Conservation (phyloP, 306 rosid genomes). For the Astragalus glycyphyllos region DNA sequence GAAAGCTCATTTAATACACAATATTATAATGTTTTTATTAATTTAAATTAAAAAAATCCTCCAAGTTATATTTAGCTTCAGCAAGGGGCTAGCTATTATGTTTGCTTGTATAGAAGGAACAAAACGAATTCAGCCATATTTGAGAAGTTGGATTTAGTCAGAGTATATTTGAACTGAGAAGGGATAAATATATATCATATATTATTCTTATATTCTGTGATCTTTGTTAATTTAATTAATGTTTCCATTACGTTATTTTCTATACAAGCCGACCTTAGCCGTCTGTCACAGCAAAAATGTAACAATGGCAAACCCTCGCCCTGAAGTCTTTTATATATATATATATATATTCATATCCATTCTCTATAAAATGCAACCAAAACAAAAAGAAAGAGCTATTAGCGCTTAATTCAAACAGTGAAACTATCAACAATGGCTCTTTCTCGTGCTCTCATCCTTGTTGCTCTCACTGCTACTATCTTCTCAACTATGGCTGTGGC, state of each 20-base stretch:
- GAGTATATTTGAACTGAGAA: not conserved
- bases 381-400: not conserved
- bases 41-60: no score
- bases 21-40: no score
- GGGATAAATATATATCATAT: not conserved
- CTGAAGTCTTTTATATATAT: not conserved
- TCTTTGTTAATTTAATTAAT: no score
- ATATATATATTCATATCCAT: not conserved
- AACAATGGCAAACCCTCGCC: not conserved
- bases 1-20: no score
- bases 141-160: not conserved
- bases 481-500: constrained; percentile 34
- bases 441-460: constrained; percentile 27
- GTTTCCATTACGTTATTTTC: constrained; percentile 24
- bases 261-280: constrained; percentile 27
- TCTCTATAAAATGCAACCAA: not conserved
- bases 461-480: constrained; percentile 28
- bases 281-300: not conserved
- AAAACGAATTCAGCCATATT: no score
- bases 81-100: no score
- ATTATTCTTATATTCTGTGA: not conserved
- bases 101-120: no score
- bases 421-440: constrained; percentile 9
- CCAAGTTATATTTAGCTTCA: no score
- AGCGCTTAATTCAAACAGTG: not conserved